A percentile compares a stretch with the other conserved stretches of the same genome.
Conservation (phyloP, 1,284 basidiomycete genomes). For the Mycosarcoma mackinlayi region DNA sequence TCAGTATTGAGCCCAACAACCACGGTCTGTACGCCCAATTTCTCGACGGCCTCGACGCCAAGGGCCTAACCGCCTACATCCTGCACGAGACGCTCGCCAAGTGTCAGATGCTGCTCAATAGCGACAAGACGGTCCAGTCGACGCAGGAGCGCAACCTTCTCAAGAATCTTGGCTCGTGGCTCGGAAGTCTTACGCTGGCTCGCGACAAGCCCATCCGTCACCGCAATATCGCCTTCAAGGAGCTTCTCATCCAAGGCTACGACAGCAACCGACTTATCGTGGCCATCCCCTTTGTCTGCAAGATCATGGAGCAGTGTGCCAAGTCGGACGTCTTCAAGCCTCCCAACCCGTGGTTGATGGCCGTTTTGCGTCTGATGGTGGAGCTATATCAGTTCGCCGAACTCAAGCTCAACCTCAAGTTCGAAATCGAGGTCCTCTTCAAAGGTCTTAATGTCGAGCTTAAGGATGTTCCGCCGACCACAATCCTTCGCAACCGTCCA, state of each 20-base stretch:
- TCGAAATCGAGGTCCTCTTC: constrained; percentile 98
- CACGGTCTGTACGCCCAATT: constrained; percentile 94
- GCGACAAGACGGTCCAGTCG: constrained; percentile 87
- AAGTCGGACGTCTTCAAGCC: constrained; percentile 91
- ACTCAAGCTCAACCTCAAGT: constrained; percentile 95
- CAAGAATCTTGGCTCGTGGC: constrained; percentile 96
- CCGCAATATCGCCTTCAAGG: constrained; percentile 95
- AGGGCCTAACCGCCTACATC: constrained; percentile 72
- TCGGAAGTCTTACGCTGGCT: constrained; percentile 91
- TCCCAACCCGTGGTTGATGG: constrained; percentile 99
- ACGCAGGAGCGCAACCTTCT: constrained; percentile 84
- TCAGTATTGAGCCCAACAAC: constrained; percentile 96
- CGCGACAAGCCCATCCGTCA: constrained; percentile 91
- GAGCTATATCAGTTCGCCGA: constrained; percentile 98
- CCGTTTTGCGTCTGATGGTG: constrained; percentile 86
- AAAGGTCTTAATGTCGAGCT: constrained; percentile 89
- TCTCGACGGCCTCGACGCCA: constrained; percentile 77
- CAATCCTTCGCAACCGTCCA: constrained; percentile 77
- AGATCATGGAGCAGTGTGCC: constrained; percentile 89
- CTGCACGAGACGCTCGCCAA: constrained; percentile 85
- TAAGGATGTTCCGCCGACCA: constrained; percentile 84
- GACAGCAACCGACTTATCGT: constrained; percentile 91
- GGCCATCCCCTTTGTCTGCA: constrained; percentile 98
- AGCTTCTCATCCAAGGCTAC: constrained; percentile 93
- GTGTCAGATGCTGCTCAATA: constrained; percentile 89